Conservation (phyloP, 2,329 filamentous ascomycete species). For the Colletotrichum somersetense region DNA sequence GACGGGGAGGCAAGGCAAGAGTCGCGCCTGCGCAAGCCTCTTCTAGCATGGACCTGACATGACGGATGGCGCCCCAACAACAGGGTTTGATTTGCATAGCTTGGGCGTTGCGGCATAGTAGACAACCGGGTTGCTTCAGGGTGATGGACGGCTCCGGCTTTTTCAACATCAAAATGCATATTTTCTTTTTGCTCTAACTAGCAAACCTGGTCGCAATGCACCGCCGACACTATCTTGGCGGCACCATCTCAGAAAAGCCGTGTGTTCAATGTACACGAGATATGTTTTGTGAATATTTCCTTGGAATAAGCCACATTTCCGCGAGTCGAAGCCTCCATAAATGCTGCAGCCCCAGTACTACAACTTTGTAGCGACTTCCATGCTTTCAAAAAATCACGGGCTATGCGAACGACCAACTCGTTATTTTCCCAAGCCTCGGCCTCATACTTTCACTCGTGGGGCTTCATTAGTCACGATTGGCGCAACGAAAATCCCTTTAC, state of each 20-base stretch:
- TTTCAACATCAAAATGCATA: slow-evolving; percentile 42
- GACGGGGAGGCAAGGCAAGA: slow-evolving; percentile 48
- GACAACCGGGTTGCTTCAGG: slow-evolving; percentile 18
- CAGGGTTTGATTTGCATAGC: slow-evolving; percentile 36
- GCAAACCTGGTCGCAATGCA: slow-evolving; percentile 34
- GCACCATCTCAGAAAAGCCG: slow-evolving; percentile 23
- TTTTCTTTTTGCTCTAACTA: slow-evolving; percentile 34
- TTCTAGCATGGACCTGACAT: slow-evolving; percentile 41
- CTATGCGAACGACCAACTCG: slow-evolving; percentile 18
- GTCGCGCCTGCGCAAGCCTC: slow-evolving; percentile 44
- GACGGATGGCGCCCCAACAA: background rate
- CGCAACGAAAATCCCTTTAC: slow-evolving; percentile 44
- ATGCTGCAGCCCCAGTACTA: slow-evolving; percentile 36
- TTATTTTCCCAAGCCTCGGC: slow-evolving; percentile 27
- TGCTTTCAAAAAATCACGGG: slow-evolving; percentile 37
- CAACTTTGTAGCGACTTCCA: slow-evolving; percentile 27
- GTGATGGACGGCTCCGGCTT: background rate
- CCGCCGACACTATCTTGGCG: slow-evolving; percentile 30
- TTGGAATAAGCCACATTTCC: slow-evolving; percentile 16
- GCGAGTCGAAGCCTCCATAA: slow-evolving; percentile 18
- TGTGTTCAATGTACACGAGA: slow-evolving; percentile 39
- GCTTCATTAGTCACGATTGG: slow-evolving; percentile 10
- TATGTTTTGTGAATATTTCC: slow-evolving; percentile 40
- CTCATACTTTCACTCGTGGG: slow-evolving; percentile 23
- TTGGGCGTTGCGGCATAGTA: slow-evolving; percentile 37